Evolutionary conservation across 805 yeast species (phyloP).

Genomic region (Ogataea allantospora): DNA sequence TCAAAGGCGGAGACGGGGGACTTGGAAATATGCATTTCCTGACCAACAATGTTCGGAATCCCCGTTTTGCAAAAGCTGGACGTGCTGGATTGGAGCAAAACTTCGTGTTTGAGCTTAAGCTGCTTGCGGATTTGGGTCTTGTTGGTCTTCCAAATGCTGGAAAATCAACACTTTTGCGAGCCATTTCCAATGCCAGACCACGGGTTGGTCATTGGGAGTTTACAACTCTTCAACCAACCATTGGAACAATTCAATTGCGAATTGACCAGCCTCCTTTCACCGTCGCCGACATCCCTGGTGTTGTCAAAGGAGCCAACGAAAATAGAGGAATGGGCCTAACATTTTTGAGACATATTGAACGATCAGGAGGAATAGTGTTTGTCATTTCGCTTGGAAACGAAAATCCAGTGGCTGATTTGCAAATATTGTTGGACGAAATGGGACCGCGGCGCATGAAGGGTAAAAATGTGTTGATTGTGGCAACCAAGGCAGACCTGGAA

Average conservation of each 20-base stretch:
- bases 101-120: constrained; percentile 79
- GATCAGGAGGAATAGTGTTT: constrained; percentile 86
- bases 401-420: constrained; percentile 66
- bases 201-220: constrained; percentile 96
- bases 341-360: constrained; percentile 86
- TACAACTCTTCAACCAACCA: constrained; percentile 87
- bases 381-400: constrained; percentile 72
- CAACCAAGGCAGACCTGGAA: constrained; percentile 89
- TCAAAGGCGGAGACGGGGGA: constrained; percentile 92
- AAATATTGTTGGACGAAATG: constrained; percentile 64
- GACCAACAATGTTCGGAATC: constrained; percentile 80
- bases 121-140: constrained; percentile 88
- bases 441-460: constrained; percentile 58
- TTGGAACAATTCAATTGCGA: constrained; percentile 78
- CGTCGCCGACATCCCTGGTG: constrained; percentile 97
- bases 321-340: constrained; percentile 93
- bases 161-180: constrained; percentile 81
- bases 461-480: constrained; percentile 73
- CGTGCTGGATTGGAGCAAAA: constrained; percentile 62
- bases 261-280: constrained; percentile 72
- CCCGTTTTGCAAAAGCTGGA: constrained; percentile 83
- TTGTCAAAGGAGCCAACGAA: constrained; percentile 80
- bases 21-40: constrained; percentile 95
- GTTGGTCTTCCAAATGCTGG: constrained; percentile 98
- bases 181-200: constrained; percentile 87